These are phyloP conservation scores for Paralagenidium karlingii DNA, from an alignment of 352 stramenopile genomes.

Conservation along the genomic window DNA sequence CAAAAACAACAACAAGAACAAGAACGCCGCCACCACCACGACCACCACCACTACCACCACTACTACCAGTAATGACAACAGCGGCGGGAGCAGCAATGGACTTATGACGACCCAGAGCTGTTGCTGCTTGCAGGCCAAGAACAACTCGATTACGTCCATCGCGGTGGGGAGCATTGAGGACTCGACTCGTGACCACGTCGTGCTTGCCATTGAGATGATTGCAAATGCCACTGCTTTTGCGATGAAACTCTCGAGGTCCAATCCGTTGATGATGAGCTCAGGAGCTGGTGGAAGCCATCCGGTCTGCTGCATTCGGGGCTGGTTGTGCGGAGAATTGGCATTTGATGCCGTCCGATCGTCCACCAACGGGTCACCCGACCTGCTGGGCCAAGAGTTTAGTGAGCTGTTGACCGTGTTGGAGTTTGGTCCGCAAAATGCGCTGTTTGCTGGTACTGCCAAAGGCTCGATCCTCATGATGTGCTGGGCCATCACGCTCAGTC, in stretches of 20 bases:
- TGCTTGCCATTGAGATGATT: slow-evolving; percentile 32
- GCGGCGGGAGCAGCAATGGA: slow-evolving; percentile 1
- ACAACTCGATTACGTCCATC: slow-evolving; percentile 13
- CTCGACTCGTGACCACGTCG: slow-evolving; percentile 36
- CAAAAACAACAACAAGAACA: no score
- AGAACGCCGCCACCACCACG: background rate
- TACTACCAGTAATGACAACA: background rate
- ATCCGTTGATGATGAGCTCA: background rate
- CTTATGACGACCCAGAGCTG: slow-evolving; percentile 11
- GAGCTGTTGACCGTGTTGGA: slow-evolving; percentile 34
- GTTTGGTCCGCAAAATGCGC: slow-evolving; percentile 16
- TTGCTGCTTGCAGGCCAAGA: slow-evolving; percentile 8
- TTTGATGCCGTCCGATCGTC: no score
- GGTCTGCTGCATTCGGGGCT: slow-evolving; percentile 31
- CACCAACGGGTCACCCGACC: no score
- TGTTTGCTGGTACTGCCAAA: slow-evolving; percentile 28
- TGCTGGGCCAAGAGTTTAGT: no score
- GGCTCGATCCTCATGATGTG: slow-evolving; percentile 30
- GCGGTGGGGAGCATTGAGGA: slow-evolving; percentile 15
- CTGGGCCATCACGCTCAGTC: slow-evolving; percentile 16
- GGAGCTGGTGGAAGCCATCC: background rate
- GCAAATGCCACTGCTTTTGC: no score
- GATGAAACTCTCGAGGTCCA: no score
- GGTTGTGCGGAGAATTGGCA: slow-evolving; percentile 34
- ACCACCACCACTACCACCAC: slow-evolving; percentile 1